Evolutionary conservation across 2,329 filamentous ascomycete genomes (phyloP).

Genomic region (Akanthomyces dipterigenus): DNA sequence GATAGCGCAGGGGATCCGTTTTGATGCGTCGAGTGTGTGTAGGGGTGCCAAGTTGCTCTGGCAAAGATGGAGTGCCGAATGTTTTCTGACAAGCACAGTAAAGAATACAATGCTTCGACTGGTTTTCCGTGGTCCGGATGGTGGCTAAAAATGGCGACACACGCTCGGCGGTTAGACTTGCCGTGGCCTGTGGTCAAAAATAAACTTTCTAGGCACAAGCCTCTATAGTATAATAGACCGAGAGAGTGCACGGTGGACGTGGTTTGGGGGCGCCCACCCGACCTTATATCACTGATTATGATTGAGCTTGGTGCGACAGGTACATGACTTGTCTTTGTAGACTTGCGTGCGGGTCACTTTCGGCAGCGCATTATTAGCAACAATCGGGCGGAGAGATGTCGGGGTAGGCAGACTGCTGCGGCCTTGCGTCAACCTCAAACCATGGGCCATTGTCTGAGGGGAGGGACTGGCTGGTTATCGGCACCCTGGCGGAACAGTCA

Average conservation of each 20-base stretch:
- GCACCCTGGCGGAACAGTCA: not conserved
- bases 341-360: not conserved
- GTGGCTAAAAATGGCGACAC: not conserved
- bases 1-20: not conserved
- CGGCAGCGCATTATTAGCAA: not conserved
- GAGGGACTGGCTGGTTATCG: not conserved
- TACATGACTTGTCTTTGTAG: not conserved
- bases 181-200: not conserved
- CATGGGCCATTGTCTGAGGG: not conserved
- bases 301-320: not conserved
- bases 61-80: not conserved
- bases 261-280: not conserved
- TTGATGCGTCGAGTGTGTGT: not conserved
- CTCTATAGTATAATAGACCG: not conserved
- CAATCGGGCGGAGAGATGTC: not conserved
- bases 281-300: not conserved
- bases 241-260: not conserved
- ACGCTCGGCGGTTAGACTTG: not conserved
- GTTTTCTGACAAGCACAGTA: not conserved
- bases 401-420: not conserved
- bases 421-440: not conserved
- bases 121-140: not conserved
- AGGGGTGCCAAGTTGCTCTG: not conserved
- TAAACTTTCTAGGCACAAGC: not conserved
- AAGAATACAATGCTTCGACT: not conserved